A percentile compares a stretch with the other conserved stretches of the same genome.
Evolutionary conservation across 2,329 filamentous ascomycete genomes (phyloP).

Genomic region (Aspergillus spinulosporus): DNA sequence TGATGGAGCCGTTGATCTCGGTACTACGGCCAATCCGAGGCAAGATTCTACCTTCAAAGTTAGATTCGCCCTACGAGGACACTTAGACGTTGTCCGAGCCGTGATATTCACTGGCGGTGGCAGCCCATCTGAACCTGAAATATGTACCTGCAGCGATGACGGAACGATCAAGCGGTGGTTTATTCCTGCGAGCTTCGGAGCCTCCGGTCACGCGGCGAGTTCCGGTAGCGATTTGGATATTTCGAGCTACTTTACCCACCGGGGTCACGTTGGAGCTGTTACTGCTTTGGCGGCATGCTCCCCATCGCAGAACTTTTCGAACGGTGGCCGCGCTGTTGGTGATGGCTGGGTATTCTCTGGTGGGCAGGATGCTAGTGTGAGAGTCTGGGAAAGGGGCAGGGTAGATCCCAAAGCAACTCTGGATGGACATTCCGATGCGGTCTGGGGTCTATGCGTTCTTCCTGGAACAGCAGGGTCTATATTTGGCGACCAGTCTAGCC

Average conservation of each 20-base stretch:
- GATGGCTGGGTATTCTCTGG: constrained; percentile 99
- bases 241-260: constrained; percentile 89
- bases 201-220: constrained; percentile 54
- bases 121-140: constrained; percentile 91
- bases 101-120: constrained; percentile 97
- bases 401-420: constrained; percentile 94
- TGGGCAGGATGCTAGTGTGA: constrained; percentile 87
- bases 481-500: constrained; percentile 70
- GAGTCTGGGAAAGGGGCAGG: constrained; percentile 91
- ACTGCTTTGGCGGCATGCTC: constrained; percentile 85
- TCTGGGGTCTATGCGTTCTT: constrained; percentile 92
- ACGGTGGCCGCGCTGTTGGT: constrained; percentile 80
- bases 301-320: constrained; percentile 82
- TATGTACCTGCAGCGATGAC: constrained; percentile 94
- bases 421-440: constrained; percentile 90
- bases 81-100: constrained; percentile 88
- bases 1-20: constrained; percentile 64
- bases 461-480: constrained; percentile 78
- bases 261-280: constrained; percentile 88
- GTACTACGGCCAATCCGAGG: constrained; percentile 49
- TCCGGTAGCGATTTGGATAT: constrained; percentile 82
- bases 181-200: constrained; percentile 77
- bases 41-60: constrained; percentile 85
- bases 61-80: constrained; percentile 84
- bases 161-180: constrained; percentile 96